A percentile compares a stretch with the other conserved stretches of the same genome.
Evolutionary conservation across 2,329 filamentous ascomycete genomes (phyloP).

Genomic region (Fusarium annulatum): DNA sequence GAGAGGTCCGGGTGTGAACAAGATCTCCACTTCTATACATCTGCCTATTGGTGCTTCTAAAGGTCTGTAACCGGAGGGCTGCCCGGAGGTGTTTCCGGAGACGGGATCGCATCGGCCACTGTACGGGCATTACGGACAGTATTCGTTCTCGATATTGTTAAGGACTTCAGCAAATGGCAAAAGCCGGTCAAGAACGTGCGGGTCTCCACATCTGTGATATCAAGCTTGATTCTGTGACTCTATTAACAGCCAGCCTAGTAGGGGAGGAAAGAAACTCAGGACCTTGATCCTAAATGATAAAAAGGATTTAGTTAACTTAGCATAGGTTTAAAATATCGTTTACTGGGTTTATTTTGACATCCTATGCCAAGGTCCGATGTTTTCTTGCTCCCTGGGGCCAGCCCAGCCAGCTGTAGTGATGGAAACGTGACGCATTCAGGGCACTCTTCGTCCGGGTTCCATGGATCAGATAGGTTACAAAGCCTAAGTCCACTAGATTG

Average conservation of each 20-base stretch:
- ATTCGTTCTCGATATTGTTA: background rate
- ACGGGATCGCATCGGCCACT: slow-evolving; percentile 26
- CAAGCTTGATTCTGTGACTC: slow-evolving; percentile 6
- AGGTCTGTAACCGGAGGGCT: slow-evolving; percentile 27
- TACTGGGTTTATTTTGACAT: background rate
- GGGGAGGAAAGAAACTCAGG: background rate
- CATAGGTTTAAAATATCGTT: background rate
- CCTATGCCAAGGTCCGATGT: background rate
- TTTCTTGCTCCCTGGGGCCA: background rate
- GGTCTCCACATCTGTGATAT: slow-evolving; percentile 14
- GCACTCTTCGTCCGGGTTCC: slow-evolving; percentile 10
- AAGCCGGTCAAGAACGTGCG: background rate
- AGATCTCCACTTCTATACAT: slow-evolving; percentile 29
- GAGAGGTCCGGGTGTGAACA: slow-evolving; percentile 8
- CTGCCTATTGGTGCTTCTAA: slow-evolving; percentile 12
- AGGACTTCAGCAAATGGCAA: background rate
- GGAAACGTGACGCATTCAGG: slow-evolving; percentile 33
- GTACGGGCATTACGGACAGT: slow-evolving; percentile 2
- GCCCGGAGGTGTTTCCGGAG: slow-evolving; percentile 38
- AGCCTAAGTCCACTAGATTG: slow-evolving; percentile 10
- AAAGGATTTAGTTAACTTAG: background rate
- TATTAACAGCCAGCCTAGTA: background rate
- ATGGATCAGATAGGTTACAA: background rate
- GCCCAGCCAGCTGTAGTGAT: slow-evolving; percentile 1
- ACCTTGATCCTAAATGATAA: background rate